These are phyloP conservation scores for Viola odorata DNA, from an alignment of 345 rosid species.

Conservation along the genomic window DNA sequence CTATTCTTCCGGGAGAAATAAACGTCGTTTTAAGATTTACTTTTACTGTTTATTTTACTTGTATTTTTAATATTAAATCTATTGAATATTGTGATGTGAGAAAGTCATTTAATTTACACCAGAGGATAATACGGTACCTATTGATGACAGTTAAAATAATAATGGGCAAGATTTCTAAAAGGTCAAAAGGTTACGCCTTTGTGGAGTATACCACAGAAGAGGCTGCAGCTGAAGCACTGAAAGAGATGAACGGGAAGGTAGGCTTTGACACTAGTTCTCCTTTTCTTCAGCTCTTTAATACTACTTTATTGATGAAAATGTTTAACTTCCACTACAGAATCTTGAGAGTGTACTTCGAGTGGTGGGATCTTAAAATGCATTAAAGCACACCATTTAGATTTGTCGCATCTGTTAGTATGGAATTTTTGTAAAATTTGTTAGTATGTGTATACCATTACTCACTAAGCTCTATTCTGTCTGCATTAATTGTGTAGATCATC, in stretches of 20 bases:
- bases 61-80: too few relatives aligned
- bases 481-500: constrained; percentile 62
- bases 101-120: too few relatives aligned
- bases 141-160: constrained; percentile 78
- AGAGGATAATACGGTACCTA: too few relatives aligned
- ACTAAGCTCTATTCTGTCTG: constrained; percentile 8
- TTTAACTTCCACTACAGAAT: too few relatives aligned
- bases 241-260: constrained; percentile 98
- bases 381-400: background rate
- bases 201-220: constrained; percentile 85
- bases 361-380: background rate
- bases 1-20: too few relatives aligned
- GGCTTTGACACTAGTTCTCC: constrained; percentile 2
- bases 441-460: too few relatives aligned
- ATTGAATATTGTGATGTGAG: too few relatives aligned
- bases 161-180: constrained; percentile 95
- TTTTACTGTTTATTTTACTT: too few relatives aligned
- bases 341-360: too few relatives aligned
- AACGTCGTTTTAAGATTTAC: too few relatives aligned
- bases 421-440: background rate
- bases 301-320: too few relatives aligned
- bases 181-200: constrained; percentile 93
- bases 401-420: background rate
- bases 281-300: too few relatives aligned
- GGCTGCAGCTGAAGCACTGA: constrained; percentile 78